Percentiles rank a stretch among this genome's conserved stretches.
Conservation (phyloP, 2,329 filamentous ascomycete species). For the Aureobasidium pullulans region DNA sequence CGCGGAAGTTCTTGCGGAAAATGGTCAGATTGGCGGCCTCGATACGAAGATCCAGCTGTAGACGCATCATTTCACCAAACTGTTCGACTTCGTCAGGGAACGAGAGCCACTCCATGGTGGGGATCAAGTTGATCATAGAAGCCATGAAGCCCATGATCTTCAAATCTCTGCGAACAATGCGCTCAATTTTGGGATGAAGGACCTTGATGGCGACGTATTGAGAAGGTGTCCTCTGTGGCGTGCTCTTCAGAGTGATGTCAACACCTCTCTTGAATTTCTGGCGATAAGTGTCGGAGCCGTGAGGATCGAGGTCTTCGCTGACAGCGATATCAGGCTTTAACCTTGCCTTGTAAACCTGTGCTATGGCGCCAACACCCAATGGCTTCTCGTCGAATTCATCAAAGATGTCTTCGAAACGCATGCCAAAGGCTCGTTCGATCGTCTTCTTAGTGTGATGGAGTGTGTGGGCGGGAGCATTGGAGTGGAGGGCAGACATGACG, state of each 20-base stretch:
- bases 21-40: slow-evolving; percentile 83
- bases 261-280: slow-evolving; percentile 73
- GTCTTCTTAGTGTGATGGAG: slow-evolving; percentile 70
- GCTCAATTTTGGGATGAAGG: slow-evolving; percentile 83
- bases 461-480: slow-evolving; percentile 87
- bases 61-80: slow-evolving; percentile 96
- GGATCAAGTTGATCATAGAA: slow-evolving; percentile 70
- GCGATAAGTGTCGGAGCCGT: slow-evolving; percentile 45
- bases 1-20: slow-evolving; percentile 85
- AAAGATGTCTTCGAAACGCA: slow-evolving; percentile 83
- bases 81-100: slow-evolving; percentile 89
- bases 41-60: slow-evolving; percentile 93
- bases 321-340: slow-evolving; percentile 70
- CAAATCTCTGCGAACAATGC: slow-evolving; percentile 81
- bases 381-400: slow-evolving; percentile 89
- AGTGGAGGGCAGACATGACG: slow-evolving; percentile 91
- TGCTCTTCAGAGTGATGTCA: slow-evolving; percentile 77
- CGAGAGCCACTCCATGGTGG: slow-evolving; percentile 95
- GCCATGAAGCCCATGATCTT: slow-evolving; percentile 94
- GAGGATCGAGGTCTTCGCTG: slow-evolving; percentile 46
- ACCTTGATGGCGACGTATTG: slow-evolving; percentile 94
- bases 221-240: slow-evolving; percentile 77
- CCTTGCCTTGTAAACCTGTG: slow-evolving; percentile 95
- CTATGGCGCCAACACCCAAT: slow-evolving; percentile 89
- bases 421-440: slow-evolving; percentile 74